phyloP scores from a whole-genome alignment of 352 stramenopile genomes.

The Heterotrichella gracilis region DNA sequence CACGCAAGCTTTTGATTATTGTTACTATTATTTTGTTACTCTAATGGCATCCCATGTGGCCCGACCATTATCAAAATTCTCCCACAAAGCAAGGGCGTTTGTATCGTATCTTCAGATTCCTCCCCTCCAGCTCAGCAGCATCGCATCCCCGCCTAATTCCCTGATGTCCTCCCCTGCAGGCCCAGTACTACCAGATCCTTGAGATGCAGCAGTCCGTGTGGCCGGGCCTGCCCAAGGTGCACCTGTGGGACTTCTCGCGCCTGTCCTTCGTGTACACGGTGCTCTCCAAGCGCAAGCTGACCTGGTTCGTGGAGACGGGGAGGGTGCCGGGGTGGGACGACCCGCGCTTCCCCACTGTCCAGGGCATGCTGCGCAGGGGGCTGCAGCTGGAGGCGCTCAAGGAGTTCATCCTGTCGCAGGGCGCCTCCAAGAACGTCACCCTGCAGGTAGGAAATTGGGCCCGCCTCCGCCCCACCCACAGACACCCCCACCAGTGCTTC shows the following conservation, averaged over 20 bases:
- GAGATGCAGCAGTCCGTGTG: slow-evolving; percentile 28
- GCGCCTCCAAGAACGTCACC: slow-evolving; percentile 34
- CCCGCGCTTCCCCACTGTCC: slow-evolving; percentile 84
- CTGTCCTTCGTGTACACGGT: slow-evolving; percentile 98
- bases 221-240: slow-evolving; percentile 29
- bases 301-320: slow-evolving; percentile 88
- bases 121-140: too few relatives aligned
- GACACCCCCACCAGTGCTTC: too few relatives aligned
- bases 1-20: too few relatives aligned
- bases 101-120: too few relatives aligned
- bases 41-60: too few relatives aligned
- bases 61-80: too few relatives aligned
- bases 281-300: slow-evolving; percentile 90
- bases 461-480: too few relatives aligned
- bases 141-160: too few relatives aligned
- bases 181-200: slow-evolving; percentile 81
- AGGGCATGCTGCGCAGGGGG: slow-evolving; percentile 71
- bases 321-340: slow-evolving; percentile 84
- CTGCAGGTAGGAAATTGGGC: too few relatives aligned
- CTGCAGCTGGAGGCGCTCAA: slow-evolving; percentile 67
- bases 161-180: too few relatives aligned
- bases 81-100: too few relatives aligned
- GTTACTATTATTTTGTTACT: too few relatives aligned
- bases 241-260: slow-evolving; percentile 67
- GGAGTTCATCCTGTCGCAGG: slow-evolving; percentile 82